phyloP scores from a whole-genome alignment of 164 flowering plant genomes.

The Vitis riparia region DNA sequence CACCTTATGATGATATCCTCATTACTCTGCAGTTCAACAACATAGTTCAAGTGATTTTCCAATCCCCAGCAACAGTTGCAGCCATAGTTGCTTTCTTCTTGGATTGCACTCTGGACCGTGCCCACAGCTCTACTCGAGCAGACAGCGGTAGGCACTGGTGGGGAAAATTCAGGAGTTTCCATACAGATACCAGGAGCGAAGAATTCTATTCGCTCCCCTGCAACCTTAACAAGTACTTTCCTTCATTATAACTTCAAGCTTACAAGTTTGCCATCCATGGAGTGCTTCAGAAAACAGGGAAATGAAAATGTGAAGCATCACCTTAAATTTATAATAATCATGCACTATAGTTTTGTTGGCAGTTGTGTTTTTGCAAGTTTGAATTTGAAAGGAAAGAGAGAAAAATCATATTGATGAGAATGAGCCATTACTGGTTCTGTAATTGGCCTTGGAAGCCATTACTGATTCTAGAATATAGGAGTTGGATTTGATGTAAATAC shows the following conservation, averaged over 20 bases:
- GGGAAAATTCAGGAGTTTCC: constrained; percentile 64
- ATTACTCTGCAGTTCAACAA: constrained; percentile 65
- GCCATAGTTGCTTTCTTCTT: constrained; percentile 51
- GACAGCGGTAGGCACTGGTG: constrained; percentile 96
- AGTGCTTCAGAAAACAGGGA: neutral
- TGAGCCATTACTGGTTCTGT: too few species aligned
- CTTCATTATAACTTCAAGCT: constrained; percentile 48
- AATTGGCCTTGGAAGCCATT: too few species aligned
- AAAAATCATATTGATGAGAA: too few species aligned
- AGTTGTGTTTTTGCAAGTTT: too few species aligned
- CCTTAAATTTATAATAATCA: too few species aligned
- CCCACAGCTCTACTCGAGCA: constrained; percentile 39
- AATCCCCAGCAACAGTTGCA: constrained; percentile 84
- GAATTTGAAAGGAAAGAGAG: too few species aligned
- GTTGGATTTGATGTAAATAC: too few species aligned
- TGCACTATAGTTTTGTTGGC: too few species aligned
- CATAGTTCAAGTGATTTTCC: constrained; percentile 70
- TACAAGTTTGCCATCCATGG: neutral
- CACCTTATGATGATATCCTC: too few species aligned
- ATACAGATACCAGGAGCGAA: constrained; percentile 65
- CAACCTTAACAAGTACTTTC: constrained; percentile 79
- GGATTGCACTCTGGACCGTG: constrained; percentile 60
- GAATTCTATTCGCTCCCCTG: constrained; percentile 87
- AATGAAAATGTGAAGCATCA: too few species aligned
- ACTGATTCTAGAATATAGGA: too few species aligned